Conservation (phyloP, 139 green algal species). For the Medakamo hakoo region DNA sequence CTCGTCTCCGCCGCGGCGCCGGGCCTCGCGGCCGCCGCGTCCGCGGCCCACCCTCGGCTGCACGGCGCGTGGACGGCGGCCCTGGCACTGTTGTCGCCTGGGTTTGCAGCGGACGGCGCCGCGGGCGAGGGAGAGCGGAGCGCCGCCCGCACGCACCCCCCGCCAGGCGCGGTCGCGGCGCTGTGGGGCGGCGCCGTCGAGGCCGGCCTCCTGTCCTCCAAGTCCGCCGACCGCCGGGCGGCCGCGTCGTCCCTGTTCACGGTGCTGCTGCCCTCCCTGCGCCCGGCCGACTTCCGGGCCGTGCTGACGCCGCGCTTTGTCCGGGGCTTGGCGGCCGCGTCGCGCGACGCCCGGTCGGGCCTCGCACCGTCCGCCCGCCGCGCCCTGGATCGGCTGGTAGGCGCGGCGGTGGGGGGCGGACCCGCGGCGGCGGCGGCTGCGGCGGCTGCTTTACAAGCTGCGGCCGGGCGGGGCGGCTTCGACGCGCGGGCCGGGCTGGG, state of each 20-base stretch:
- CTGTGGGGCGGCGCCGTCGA: not conserved
- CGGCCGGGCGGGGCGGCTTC: not conserved
- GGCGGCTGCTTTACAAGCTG: not conserved
- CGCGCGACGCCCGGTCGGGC: not conserved
- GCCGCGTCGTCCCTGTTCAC: not conserved
- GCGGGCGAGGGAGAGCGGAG: not conserved
- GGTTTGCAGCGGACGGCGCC: constrained; percentile 18
- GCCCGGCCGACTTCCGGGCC: not conserved
- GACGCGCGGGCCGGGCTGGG: too few relatives aligned
- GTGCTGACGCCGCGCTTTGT: not conserved
- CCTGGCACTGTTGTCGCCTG: constrained; percentile 50
- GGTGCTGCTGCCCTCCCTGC: not conserved
- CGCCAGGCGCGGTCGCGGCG: not conserved
- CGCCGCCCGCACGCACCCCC: not conserved
- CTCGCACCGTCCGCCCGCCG: not conserved
- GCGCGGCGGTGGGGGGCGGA: too few relatives aligned
- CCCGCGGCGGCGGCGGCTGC: too few relatives aligned
- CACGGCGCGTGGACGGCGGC: constrained; percentile 48
- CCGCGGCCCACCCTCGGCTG: constrained; percentile 32
- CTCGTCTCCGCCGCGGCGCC: constrained; percentile 33
- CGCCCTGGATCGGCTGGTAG: not conserved
- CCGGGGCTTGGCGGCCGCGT: not conserved
- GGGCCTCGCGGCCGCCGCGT: constrained; percentile 22
- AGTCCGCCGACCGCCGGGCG: not conserved
- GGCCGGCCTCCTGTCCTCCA: not conserved